Base-by-base conservation (phyloP, 176 grass and related monocot genomes). In the Bromus sterilis region DNA sequence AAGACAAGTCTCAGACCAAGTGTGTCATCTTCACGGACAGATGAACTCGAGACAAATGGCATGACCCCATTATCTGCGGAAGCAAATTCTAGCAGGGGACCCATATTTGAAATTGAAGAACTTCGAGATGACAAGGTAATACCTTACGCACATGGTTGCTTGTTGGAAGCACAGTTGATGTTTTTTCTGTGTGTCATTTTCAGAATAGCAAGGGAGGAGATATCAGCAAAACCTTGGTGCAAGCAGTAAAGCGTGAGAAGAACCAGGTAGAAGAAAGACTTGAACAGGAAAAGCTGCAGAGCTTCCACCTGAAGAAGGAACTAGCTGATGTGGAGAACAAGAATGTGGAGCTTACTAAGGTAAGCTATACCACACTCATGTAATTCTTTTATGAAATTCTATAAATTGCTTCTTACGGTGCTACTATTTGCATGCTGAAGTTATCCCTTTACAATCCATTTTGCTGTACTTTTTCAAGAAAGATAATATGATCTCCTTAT, bases 321-420 rank as follows among this genome's bases (percentile, higher is more conserved):
- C 83, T 99, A 60, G 82, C 76, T 80, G 75, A 87, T 88, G 49
- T 90, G 15, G 93, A 95, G 74, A 79, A 76, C 72, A 94, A 74
- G 85, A 95, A 93, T 77, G 53, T 51, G 20, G 93, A 93, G 66
- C 92, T 99, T 77, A 89, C 87, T 25, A 91, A 95, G 91, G 96
- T 78, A 88, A 86, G 74, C n/a, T 77, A 75, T 28, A 62, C 68
- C 16, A 40, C 35, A 16, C 33, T 66, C 69, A 31, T 25, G 6
- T 28, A 89, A 56, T 71, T 72, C 10, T 34, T 10, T 2, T 3
- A 56, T 24, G 58, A 44, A 77, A 64, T 77, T 8, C n/a, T 29
- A 67, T 71, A 77, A 0, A 34, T 26, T 80, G n/a, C n/a, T 25
- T 13, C 48, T 66, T 70, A 24, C 16, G 37, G 7, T 39, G 5